Evolutionary conservation across 2,329 filamentous ascomycete genomes (phyloP), one percentile per base, ranked within the genome.

Genomic region (Purpureocillium lavendulum): DNA sequence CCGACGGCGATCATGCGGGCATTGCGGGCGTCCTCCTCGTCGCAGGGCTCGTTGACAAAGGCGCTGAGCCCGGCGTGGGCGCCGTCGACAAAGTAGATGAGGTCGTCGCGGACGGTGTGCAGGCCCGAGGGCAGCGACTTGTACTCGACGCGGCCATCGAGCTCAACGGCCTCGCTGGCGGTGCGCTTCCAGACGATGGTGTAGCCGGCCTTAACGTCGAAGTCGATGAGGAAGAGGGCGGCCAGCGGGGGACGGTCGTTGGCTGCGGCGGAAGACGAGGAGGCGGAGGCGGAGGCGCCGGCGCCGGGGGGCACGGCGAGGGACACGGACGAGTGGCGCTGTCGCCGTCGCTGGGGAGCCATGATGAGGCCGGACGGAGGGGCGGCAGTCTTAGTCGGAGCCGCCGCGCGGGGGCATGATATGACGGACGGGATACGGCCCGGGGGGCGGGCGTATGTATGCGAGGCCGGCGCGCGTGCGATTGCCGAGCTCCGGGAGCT

Each of bases 1-100:
- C 92, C 92, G 1, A 97, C 87, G 12, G 90, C 85, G 46, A 96
- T 80, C 80, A 98, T 96, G 51, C 84, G 79, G 36, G 92, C 92
- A 69, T 94, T 86, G 44, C 92, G 82, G 38, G 86, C 78, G 38
- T 77, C 79, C 44, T 76, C 77, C 50, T 87, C 84, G 12, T 83
- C 80, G 36, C 87, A 88, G 3, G 84, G 82, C 47, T 76, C 77
- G 59, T 94, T 94, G 58, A 92, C 71, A 58, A 96, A 98, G 21
- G 89, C 88, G 65, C 88, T 95, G 50, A 97, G 72, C 21, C 92
- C 92, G 5, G 88, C 89, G 65, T 88, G 82, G 34, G 77, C 71
- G 35, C 77, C 68, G 44, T 97, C 88, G 33, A 94, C 81, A 60
- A 97, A 98, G 68, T 97, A 98, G 54, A 88, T 86, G 38, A 97